These are phyloP conservation scores for Plasmodium blacklocki DNA, from an alignment of 169 alveolate species.

Conservation along the genomic window DNA sequence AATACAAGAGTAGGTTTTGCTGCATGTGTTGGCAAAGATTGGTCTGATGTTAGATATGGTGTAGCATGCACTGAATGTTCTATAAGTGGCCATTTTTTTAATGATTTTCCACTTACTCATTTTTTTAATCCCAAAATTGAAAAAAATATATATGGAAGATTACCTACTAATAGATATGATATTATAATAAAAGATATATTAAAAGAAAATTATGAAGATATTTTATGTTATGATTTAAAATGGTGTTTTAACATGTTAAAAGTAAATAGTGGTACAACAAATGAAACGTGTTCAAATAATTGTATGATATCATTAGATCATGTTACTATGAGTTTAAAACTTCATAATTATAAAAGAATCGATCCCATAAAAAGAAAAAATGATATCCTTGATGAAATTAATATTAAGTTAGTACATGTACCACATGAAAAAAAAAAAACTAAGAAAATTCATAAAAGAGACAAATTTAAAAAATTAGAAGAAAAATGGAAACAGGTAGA, in stretches of 20 bases:
- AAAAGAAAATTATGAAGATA: slow-evolving; percentile 63
- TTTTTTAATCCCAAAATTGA: slow-evolving; percentile 84
- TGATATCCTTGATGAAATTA: slow-evolving; percentile 51
- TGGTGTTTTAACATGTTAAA: slow-evolving; percentile 77
- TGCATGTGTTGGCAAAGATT: slow-evolving; percentile 78
- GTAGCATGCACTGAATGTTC: slow-evolving; percentile 91
- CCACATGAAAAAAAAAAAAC: slow-evolving; percentile 40
- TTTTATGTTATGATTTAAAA: slow-evolving; percentile 50
- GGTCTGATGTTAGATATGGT: slow-evolving; percentile 82
- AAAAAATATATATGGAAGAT: slow-evolving; percentile 61
- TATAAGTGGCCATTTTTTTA: slow-evolving; percentile 91
- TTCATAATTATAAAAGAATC: slow-evolving; percentile 49
- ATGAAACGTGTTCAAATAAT: slow-evolving; percentile 45
- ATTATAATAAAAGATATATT: slow-evolving; percentile 63
- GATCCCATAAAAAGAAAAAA: slow-evolving; percentile 29
- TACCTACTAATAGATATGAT: slow-evolving; percentile 73
- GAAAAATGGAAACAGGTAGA: slow-evolving; percentile 18
- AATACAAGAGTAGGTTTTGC: slow-evolving; percentile 87
- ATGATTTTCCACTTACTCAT: slow-evolving; percentile 88
- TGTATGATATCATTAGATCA: slow-evolving; percentile 72
- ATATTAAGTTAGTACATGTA: slow-evolving; percentile 38
- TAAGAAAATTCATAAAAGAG: slow-evolving; percentile 33
- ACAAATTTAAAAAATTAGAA: slow-evolving; percentile 19
- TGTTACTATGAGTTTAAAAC: slow-evolving; percentile 70
- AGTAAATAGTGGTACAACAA: slow-evolving; percentile 59